These are phyloP conservation scores for Mycena polygramma DNA, from an alignment of 768 basidiomycete genomes.

Conservation along the genomic window DNA sequence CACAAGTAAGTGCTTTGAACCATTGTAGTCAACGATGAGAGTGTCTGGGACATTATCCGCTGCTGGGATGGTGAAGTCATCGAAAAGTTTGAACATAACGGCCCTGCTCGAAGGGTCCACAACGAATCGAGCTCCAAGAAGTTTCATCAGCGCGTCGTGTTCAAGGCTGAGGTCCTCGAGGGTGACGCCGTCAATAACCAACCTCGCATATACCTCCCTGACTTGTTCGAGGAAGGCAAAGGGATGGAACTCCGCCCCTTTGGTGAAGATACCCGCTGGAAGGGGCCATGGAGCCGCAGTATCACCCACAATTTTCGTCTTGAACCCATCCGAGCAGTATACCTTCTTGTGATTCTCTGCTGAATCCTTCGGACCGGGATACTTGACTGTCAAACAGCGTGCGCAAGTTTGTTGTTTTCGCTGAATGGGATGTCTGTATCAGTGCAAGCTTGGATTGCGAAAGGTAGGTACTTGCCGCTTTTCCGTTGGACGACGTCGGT, in stretches of 20 bases:
- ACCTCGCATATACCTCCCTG: neutral
- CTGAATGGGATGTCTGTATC: neutral
- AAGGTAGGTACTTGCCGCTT: neutral
- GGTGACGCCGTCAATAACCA: neutral
- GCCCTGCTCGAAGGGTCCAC: too few species aligned
- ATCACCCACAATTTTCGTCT: neutral
- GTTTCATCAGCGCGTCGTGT: too few species aligned
- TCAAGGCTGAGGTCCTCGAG: neutral
- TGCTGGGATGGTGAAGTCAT: too few species aligned
- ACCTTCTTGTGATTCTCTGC: neutral
- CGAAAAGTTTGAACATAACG: too few species aligned
- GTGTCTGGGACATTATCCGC: too few species aligned
- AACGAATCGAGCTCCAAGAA: too few species aligned
- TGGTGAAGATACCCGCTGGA: constrained; percentile 3
- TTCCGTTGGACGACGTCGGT: too few species aligned
- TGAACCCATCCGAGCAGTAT: constrained; percentile 2
- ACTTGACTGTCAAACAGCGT: neutral
- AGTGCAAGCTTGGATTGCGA: neutral
- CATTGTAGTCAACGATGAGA: too few species aligned
- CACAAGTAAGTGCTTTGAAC: too few species aligned
- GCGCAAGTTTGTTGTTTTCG: neutral
- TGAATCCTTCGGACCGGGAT: neutral
- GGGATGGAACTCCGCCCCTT: neutral
- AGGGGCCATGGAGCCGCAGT: neutral
- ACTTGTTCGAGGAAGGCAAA: neutral